phyloP scores from a whole-genome alignment of 1,284 basidiomycete species.

The Ustanciosporium gigantosporum region DNA sequence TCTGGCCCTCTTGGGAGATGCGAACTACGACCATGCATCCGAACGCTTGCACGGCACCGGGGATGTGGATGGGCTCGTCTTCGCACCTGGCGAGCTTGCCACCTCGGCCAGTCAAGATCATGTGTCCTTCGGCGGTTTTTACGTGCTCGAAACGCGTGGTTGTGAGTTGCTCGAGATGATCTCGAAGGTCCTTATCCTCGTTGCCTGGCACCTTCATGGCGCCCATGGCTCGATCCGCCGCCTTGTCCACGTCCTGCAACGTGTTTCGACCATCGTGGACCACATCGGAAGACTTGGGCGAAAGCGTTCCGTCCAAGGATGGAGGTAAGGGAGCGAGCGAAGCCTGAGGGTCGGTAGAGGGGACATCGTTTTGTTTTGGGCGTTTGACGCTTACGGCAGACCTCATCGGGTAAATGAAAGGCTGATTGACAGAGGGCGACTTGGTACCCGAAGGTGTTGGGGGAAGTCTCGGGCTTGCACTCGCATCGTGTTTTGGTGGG shows the following conservation, averaged over 20 bases:
- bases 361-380: constrained; percentile 6
- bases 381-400: constrained; percentile 53
- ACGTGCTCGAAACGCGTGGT: constrained; percentile 69
- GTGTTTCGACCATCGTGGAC: constrained; percentile 19
- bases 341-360: constrained; percentile 2
- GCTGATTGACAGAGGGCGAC: constrained; percentile 29
- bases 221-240: constrained; percentile 21
- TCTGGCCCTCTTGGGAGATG: constrained; percentile 69
- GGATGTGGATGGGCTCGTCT: constrained; percentile 85
- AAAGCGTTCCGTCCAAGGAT: constrained; percentile 3
- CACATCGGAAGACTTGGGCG: constrained; percentile 7
- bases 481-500: constrained; percentile 5
- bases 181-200: constrained; percentile 13
- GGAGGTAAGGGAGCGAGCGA: not conserved
- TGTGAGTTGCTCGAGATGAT: constrained; percentile 38
- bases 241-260: constrained; percentile 24
- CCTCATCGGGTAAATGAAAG: constrained; percentile 55
- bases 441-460: constrained; percentile 1
- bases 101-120: constrained; percentile 72
- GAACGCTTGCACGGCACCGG: constrained; percentile 82
- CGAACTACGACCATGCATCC: constrained; percentile 79
- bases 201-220: constrained; percentile 19
- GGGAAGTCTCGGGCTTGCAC: not conserved
- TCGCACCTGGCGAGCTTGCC: constrained; percentile 74
- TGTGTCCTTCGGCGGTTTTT: constrained; percentile 73